Evolutionary conservation across 1,284 basidiomycete genomes (phyloP).

Genomic region (Puccinia polysora): DNA sequence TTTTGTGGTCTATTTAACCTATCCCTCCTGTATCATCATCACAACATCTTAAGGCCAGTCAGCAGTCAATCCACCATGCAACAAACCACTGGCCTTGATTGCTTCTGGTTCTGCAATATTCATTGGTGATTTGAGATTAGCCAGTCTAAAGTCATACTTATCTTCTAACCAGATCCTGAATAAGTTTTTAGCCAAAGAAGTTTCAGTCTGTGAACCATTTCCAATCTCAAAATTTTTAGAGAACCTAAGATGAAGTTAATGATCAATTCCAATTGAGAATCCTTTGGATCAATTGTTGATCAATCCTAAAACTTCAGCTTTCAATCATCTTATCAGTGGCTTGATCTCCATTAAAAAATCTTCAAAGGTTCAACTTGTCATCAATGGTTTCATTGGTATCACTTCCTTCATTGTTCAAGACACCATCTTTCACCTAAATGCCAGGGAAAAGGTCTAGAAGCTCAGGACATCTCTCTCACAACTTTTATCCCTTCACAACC

Average conservation of each 20-base stretch:
- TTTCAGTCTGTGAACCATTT: conserved; percentile 75
- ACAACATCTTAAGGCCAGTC: not conserved
- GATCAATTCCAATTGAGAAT: not conserved
- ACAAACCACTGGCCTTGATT: conserved; percentile 83
- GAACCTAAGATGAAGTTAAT: conserved; percentile 24
- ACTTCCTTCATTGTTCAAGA: conserved; percentile 78
- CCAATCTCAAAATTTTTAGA: too few relatives aligned
- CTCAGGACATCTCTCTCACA: not conserved
- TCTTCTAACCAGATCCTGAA: conserved; percentile 70
- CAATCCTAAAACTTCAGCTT: conserved; percentile 54
- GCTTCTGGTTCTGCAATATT: too few relatives aligned
- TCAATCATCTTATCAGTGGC: conserved; percentile 62
- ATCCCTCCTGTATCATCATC: too few relatives aligned
- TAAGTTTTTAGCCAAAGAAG: conserved; percentile 87
- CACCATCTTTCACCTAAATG: conserved; percentile 82
- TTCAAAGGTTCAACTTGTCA: conserved; percentile 71
- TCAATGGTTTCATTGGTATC: conserved; percentile 80
- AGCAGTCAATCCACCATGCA: conserved; percentile 75
- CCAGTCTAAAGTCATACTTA: too few relatives aligned
- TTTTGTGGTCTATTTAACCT: too few relatives aligned
- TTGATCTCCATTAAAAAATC: conserved; percentile 79
- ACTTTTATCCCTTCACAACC: too few relatives aligned
- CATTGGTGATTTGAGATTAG: too few relatives aligned
- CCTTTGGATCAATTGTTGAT: conserved; percentile 41
- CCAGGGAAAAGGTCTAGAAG: not conserved